Evolutionary conservation across 192 early-diverging fungal genomes (phyloP).

Genomic region (Cetraspora pellucida): DNA sequence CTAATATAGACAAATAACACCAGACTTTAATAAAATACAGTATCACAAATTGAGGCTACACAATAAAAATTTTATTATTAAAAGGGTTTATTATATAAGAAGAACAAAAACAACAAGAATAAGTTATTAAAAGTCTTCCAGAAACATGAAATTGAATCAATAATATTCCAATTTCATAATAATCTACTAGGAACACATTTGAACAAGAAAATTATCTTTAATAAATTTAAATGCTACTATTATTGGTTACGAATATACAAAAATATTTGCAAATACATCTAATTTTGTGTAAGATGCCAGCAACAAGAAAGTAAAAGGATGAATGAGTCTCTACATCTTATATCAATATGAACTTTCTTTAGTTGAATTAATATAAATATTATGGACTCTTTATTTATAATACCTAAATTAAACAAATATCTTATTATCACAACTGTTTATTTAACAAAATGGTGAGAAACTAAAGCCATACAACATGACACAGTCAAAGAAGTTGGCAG

Average conservation of each 20-base stretch:
- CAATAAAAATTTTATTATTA: not conserved
- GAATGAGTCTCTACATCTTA: not conserved
- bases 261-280: not conserved
- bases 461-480: conserved; percentile 21
- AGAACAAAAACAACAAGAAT: not conserved
- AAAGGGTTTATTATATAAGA: not conserved
- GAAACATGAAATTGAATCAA: not conserved
- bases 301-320: not conserved
- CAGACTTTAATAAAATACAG: too few relatives aligned
- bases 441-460: conserved; percentile 40
- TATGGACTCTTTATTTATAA: conserved; percentile 1
- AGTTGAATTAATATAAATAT: not conserved
- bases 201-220: not conserved
- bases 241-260: not conserved
- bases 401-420: conserved; percentile 24
- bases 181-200: not conserved
- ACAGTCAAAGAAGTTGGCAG: conserved; percentile 21
- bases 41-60: not conserved
- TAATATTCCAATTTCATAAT: not conserved
- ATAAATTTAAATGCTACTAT: not conserved
- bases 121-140: not conserved
- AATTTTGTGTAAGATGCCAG: not conserved
- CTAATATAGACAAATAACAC: not conserved
- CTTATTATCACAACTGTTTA: conserved; percentile 38
- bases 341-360: not conserved